Evolutionary conservation across 768 basidiomycete genomes (phyloP).

Genomic region (Leccinum olivaceopallidum): DNA sequence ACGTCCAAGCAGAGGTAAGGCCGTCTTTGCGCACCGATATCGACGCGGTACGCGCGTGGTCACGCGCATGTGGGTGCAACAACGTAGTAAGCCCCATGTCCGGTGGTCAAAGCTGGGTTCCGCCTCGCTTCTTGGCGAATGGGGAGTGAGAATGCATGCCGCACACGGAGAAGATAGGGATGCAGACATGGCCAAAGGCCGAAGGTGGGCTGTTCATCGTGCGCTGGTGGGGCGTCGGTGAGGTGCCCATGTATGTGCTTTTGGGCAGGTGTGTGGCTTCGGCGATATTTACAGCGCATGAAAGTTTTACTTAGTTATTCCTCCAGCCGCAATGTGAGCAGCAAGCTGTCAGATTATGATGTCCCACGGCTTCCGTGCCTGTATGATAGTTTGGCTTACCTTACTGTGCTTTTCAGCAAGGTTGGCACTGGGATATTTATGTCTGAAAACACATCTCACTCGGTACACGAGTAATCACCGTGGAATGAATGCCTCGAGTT

Average conservation of each 20-base stretch:
- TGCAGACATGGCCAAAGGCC: not conserved
- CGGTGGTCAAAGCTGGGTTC: constrained; percentile 11
- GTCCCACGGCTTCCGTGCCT: not conserved
- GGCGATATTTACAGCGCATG: not conserved
- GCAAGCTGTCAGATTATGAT: not conserved
- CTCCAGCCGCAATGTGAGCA: not conserved
- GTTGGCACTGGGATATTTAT: too few species aligned
- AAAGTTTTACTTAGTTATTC: not conserved
- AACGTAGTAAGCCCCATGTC: not conserved
- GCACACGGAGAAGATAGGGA: not conserved
- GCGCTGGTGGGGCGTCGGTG: constrained; percentile 1
- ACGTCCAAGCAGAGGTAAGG: not conserved
- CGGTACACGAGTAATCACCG: too few species aligned
- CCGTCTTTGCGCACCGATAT: constrained; percentile 18
- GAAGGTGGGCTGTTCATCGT: not conserved
- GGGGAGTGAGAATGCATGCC: not conserved
- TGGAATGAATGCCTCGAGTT: too few species aligned
- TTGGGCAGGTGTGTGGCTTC: not conserved
- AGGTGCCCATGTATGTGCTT: not conserved
- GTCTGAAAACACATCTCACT: too few species aligned
- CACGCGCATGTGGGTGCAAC: constrained; percentile 16
- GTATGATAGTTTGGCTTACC: too few species aligned
- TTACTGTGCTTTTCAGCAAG: too few species aligned
- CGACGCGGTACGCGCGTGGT: constrained; percentile 1
- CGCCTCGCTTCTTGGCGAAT: not conserved